Evolutionary conservation across 2,329 filamentous ascomycete genomes (phyloP).

Genomic region (Aspergillus viridinutans): DNA sequence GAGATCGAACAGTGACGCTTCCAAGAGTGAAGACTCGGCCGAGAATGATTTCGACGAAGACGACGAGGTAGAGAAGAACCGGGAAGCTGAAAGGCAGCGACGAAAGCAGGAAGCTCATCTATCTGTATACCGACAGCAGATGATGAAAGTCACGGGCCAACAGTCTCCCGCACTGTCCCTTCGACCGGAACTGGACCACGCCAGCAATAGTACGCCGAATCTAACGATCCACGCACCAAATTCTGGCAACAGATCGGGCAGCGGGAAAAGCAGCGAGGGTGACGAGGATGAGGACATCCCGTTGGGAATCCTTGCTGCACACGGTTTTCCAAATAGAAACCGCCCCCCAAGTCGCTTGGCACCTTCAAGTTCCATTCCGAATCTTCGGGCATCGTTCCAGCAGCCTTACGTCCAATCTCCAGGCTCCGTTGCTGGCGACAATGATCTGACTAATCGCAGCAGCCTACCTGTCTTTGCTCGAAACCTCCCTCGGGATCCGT

Average conservation of each 20-base stretch:
- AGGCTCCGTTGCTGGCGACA: conserved; percentile 53
- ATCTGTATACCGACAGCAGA: conserved; percentile 84
- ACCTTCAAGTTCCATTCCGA: conserved; percentile 65
- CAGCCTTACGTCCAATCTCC: conserved; percentile 48
- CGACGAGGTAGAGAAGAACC: conserved; percentile 72
- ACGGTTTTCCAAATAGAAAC: conserved; percentile 78
- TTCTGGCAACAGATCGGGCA: conserved; percentile 34
- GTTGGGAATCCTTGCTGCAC: conserved; percentile 77
- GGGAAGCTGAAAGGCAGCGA: conserved; percentile 68
- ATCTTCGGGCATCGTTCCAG: conserved; percentile 57
- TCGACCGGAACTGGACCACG: conserved; percentile 55
- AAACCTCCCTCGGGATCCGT: conserved; percentile 78
- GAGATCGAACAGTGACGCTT: conserved; percentile 49
- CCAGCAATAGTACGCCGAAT: conserved; percentile 60
- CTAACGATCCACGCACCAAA: conserved; percentile 42
- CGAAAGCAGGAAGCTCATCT: conserved; percentile 88
- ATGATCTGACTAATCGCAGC: conserved; percentile 39
- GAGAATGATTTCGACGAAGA: conserved; percentile 70
- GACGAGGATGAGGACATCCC: conserved; percentile 87
- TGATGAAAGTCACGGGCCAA: conserved; percentile 93
- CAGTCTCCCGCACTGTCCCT: conserved; percentile 47
- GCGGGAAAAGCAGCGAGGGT: conserved; percentile 44
- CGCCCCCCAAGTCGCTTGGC: conserved; percentile 67
- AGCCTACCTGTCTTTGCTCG: conserved; percentile 77
- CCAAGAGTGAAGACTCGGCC: conserved; percentile 50